Evolutionary conservation across 768 basidiomycete genomes (phyloP), one percentile per base, ranked within the genome.

Genomic region (Nidularia pulvinata): DNA sequence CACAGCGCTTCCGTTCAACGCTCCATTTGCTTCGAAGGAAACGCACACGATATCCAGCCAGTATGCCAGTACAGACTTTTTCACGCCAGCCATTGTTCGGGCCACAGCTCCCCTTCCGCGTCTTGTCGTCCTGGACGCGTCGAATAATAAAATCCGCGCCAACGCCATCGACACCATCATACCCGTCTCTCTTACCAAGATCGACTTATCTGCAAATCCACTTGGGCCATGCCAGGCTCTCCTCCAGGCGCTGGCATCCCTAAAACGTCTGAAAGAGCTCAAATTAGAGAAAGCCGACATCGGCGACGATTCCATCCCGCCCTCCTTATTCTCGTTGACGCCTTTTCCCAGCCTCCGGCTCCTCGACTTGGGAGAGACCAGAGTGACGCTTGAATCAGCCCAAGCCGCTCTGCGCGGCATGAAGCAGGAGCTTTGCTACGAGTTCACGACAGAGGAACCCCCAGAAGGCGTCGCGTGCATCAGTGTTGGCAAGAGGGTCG

Each of bases 141-240:
- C 89, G 1, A 71, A 84, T 65, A 94, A 94, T 70, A 77, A 79
- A 55, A 75, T 94, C 34, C 60, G 69, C 2, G 81, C 86, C 6
- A 65, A 66, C 11, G 65, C 74, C 2, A 82, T 93, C 57, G 82
- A 90, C 60, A 57, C 68, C 42, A 49, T 57, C 46, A 58, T 93
- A 2, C 91, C 92, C 0, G 61, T 69, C 22, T 69, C 71, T 9
- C 60, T 93, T 13, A 64, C 71, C 34, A 88, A 83, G 63, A 56
- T 91, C 35, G 77, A 90, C 62, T 62, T 93, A 34, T 86, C 88
- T 1, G 74, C 66, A 4, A 92, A 91, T 58, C 89, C 89, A 5
- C 76, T 93, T 3, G 80, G 81, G 16, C 42, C 63, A 56, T 69
- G 69, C 48, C 65, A 69, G 53, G 46, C 63, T 13, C 69, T 89